Evolutionary conservation across 352 stramenopile genomes (phyloP), one percentile per base, ranked within the genome.

Genomic region (Phytophthora kernoviae): DNA sequence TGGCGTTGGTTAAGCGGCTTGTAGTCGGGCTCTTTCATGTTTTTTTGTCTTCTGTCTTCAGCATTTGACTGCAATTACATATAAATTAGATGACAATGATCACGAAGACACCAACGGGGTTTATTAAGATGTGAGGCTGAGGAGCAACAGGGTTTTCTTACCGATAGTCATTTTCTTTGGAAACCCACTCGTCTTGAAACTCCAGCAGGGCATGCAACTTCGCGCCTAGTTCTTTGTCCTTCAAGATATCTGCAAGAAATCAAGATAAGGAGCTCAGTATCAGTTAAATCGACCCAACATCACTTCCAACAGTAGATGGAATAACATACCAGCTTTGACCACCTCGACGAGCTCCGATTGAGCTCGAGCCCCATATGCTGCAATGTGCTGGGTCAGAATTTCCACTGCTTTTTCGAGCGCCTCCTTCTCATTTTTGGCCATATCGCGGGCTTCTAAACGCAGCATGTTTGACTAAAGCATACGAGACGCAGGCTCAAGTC

Each of bases 41-140:
- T 62, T 96, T 96, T 58, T 96, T 96, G 69, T 96, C 87, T 56
- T 96, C 87, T 0, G 83, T 92, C 68, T 96, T 96, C 15, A 96
- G 78, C 83, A 96, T 90, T 81, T 91, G 84, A 11, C 84, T 94
- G 33, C 11, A 24, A 52, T 47, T 43, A n/a, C 5, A 37, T 60
- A 14, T 44, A n/a, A 51, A 18, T 33, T 33, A 24, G 45, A 26
- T 10, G 44, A 39, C 2, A 22, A 22, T 57, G 20, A 36, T 43
- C 9, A 65, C 17, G n/a, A 37, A 5, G 26, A 21, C 22, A 11
- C 15, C n/a, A 12, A 43, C 4, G 7, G 33, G n/a, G n/a, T n/a
- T n/a, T n/a, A n/a, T n/a, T n/a, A n/a, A n/a, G 30, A 30, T 14
- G 7, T 30, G 24, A 30, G 24, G 6, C 24, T n/a, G 24, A 6